phyloP scores from a whole-genome alignment of 768 basidiomycete species.

The Kwoniella dejecticola region DNA sequence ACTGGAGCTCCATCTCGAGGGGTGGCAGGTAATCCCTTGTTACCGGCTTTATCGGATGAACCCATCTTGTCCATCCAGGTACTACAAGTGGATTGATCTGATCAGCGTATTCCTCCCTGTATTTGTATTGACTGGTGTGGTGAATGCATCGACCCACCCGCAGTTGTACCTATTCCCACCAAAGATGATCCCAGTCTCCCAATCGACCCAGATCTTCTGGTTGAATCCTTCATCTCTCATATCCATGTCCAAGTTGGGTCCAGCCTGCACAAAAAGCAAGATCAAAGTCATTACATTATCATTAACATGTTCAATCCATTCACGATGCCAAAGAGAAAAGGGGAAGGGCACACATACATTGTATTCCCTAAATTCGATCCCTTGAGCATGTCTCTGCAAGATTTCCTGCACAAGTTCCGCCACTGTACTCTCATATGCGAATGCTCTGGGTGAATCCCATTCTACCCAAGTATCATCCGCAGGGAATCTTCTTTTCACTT shows the following conservation, averaged over 20 bases:
- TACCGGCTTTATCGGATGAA: conserved; percentile 84
- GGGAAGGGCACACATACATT: too few species aligned
- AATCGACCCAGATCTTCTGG: conserved; percentile 91
- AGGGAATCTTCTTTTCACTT: conserved; percentile 90
- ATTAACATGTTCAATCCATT: too few species aligned
- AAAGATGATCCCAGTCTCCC: conserved; percentile 84
- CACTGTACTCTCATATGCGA: conserved; percentile 74
- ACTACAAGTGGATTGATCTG: conserved; percentile 15
- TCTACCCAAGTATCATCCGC: conserved; percentile 88
- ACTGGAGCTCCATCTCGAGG: conserved; percentile 94
- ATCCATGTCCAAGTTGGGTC: conserved; percentile 94
- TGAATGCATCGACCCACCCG: conserved; percentile 36
- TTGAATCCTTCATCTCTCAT: conserved; percentile 92
- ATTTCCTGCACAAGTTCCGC: conserved; percentile 98
- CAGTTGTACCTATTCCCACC: conserved; percentile 71
- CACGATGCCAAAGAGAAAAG: too few species aligned
- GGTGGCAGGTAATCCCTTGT: conserved; percentile 92
- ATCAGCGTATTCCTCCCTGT: too few species aligned
- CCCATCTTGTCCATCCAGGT: conserved; percentile 84
- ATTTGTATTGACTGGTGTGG: too few species aligned
- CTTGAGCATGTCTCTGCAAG: conserved; percentile 85
- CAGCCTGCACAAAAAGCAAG: conserved; percentile 61
- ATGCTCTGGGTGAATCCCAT: conserved; percentile 85
- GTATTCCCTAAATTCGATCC: conserved; percentile 91
- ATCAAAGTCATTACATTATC: not conserved